Base-by-base conservation (phyloP, 176 grass and related monocot genomes). In the Saccharum officinarum region DNA sequence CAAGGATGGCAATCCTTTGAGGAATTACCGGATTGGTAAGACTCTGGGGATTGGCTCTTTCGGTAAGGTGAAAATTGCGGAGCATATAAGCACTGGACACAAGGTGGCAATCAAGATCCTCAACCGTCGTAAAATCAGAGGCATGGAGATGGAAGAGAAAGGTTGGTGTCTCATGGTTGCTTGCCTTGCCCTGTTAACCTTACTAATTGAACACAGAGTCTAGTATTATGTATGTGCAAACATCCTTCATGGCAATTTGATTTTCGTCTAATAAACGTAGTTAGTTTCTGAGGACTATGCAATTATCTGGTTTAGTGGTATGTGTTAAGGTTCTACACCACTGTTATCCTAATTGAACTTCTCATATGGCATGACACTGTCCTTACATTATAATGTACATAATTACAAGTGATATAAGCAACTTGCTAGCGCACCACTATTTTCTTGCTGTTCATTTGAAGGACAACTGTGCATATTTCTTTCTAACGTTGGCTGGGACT, bases 71-170 rank as follows among this genome's bases (percentile, higher is more conserved):
- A 92, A 92, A 71, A 92, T 92, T 16, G 90, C 90, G 0, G 90
- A 92, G 78, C 90, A 92, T 78, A 88, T 88, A 37, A 73, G 76
- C 33, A 92, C 86, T 36, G 86, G 90, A 10, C 90, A 92, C 28
- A 88, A 88, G 78, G 90, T 92, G 59, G 90, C 90, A 23, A 77
- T 92, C 36, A 92, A 92, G 82, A 92, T 92, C 67, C 86, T 92
- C 16, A 92, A 92, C 45, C 86, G 86, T 31, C 90, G 86, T 10
- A 92, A 92, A 73, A 92, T 92, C 26, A 88, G 71, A 92, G 65
- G 46, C 86, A 74, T 92, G 86, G 90, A 92, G 4, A 92, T 92
- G 90, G 90, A 92, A 69, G 90, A 92, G 46, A 92, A 92, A 92
- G 90, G 90, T 92, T 71, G 17, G 77, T 40, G 12, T 57, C 22